Percentiles rank a stretch among this genome's conserved stretches.
These are phyloP conservation scores for Conringia planisiliqua DNA, from an alignment of 345 rosid species.

Conservation along the genomic window DNA sequence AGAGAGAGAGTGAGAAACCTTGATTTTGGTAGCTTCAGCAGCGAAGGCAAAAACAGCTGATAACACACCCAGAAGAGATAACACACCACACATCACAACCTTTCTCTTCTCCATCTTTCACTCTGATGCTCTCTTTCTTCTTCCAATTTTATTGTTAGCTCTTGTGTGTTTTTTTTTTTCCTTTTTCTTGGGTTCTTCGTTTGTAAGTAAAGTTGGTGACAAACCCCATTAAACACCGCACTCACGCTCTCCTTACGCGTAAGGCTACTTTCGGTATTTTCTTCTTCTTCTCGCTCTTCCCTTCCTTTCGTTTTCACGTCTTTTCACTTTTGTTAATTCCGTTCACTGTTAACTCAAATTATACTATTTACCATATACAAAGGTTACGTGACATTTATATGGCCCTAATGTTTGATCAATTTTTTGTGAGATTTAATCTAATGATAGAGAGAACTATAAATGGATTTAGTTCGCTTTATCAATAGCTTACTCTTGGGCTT, in stretches of 20 bases:
- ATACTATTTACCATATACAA: too few species aligned
- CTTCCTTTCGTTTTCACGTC: background rate
- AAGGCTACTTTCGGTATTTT: slow-evolving; percentile 2
- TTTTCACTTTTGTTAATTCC: too few species aligned
- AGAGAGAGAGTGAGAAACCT: slow-evolving; percentile 40
- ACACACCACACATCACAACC: slow-evolving; percentile 46
- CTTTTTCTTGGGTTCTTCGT: slow-evolving; percentile 7
- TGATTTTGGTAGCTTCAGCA: slow-evolving; percentile 87
- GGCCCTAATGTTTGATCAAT: background rate
- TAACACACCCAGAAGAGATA: slow-evolving; percentile 61
- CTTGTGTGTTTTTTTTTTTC: background rate
- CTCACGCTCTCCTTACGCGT: slow-evolving; percentile 13
- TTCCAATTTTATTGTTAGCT: background rate
- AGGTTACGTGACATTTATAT: background rate
- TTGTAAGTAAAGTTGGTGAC: slow-evolving; percentile 20
- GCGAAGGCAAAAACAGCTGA: slow-evolving; percentile 84
- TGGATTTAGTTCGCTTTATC: background rate
- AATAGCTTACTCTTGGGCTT: background rate
- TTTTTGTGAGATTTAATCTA: too few species aligned
- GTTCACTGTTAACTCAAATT: too few species aligned
- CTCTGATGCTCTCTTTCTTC: background rate
- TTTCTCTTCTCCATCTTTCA: slow-evolving; percentile 61
- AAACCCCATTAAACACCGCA: slow-evolving; percentile 13
- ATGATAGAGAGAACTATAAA: too few species aligned
- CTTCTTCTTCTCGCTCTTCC: background rate